Base-by-base conservation (phyloP, 306 rosid species). In the Ochetophila trinervis region DNA sequence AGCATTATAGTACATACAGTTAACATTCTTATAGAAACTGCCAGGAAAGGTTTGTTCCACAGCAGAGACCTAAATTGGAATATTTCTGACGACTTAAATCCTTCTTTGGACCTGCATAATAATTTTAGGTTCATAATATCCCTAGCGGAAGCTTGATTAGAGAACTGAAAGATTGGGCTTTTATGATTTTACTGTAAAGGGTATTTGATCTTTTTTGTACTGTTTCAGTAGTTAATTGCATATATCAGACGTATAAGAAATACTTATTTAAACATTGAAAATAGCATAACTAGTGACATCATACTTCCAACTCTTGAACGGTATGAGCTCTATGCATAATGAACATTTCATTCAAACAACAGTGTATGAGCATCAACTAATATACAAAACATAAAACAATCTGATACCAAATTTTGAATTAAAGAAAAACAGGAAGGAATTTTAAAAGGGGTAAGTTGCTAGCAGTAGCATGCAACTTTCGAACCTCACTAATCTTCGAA, bases 401-500 rank as follows among this genome's bases (percentile, higher is more conserved):
- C 47, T n/a, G 19, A 50, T 4, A 16, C 9, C 2, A 48, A 50
- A 15, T 17, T 4, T 50, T 50, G 19, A 15, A 3, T 0, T 3
- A 9, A 63, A 27, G 27, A 11, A 36, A 35, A 67, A 48, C 47
- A 27, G 21, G 24, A 8, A 35, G 5, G 20, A 13, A 27, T 4
- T n/a, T 27, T 27, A 27, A 27, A 27, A 27, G 32, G 32, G 32
- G 32, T 27, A 1, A 27, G 32, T 27, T 27, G 22, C 32, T 24
- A 59, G 19, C 59, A 49, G 21, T 49, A 52, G 57, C 21, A 49
- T 36, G 63, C 42, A 36, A 68, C 61, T 40, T 40, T 68, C 83
- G 54, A 84, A 89, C 96, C 96, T 89, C 89, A 71, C 66, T 81
- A 66, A 89, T 89, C 77, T 83, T 81, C 34, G 56, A 62, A 77